These are phyloP conservation scores for Septoria linicola DNA, from an alignment of 2,329 filamentous ascomycete species.

Conservation along the genomic window DNA sequence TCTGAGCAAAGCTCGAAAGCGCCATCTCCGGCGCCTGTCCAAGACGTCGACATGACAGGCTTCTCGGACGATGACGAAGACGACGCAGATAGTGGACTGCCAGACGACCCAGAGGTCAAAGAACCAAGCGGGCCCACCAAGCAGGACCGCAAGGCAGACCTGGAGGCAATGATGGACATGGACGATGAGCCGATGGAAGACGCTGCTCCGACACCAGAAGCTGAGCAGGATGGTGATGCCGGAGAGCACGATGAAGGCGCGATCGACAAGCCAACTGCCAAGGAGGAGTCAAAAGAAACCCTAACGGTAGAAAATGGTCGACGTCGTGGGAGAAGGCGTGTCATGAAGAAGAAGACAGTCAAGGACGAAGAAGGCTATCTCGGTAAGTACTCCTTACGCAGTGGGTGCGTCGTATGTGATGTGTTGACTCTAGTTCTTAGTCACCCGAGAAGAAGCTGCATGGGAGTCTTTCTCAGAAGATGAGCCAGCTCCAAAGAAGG, in stretches of 20 bases:
- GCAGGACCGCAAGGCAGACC: slow-evolving; percentile 63
- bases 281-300: slow-evolving; percentile 43
- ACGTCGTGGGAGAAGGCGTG: slow-evolving; percentile 70
- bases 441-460: slow-evolving; percentile 77
- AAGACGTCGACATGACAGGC: slow-evolving; percentile 36
- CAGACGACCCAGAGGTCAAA: slow-evolving; percentile 24
- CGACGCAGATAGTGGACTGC: slow-evolving; percentile 26
- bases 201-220: slow-evolving; percentile 22
- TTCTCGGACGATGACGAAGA: slow-evolving; percentile 56
- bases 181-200: slow-evolving; percentile 41
- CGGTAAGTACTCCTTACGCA: slow-evolving; percentile 54
- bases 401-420: too few species aligned
- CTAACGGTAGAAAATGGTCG: slow-evolving; percentile 62
- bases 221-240: slow-evolving; percentile 27
- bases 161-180: slow-evolving; percentile 75
- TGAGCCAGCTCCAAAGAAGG: slow-evolving; percentile 62
- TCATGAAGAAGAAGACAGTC: slow-evolving; percentile 84
- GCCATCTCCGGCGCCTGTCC: slow-evolving; percentile 37
- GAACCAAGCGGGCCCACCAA: slow-evolving; percentile 43
- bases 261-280: slow-evolving; percentile 50
- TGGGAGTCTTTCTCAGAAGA: slow-evolving; percentile 97
- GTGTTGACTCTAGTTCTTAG: slow-evolving; percentile 50
- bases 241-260: slow-evolving; percentile 53
- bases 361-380: slow-evolving; percentile 89
- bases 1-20: slow-evolving; percentile 40